phyloP scores from a whole-genome alignment of 2,329 filamentous ascomycete genomes.

The Pseudogymnoascus destructans region DNA sequence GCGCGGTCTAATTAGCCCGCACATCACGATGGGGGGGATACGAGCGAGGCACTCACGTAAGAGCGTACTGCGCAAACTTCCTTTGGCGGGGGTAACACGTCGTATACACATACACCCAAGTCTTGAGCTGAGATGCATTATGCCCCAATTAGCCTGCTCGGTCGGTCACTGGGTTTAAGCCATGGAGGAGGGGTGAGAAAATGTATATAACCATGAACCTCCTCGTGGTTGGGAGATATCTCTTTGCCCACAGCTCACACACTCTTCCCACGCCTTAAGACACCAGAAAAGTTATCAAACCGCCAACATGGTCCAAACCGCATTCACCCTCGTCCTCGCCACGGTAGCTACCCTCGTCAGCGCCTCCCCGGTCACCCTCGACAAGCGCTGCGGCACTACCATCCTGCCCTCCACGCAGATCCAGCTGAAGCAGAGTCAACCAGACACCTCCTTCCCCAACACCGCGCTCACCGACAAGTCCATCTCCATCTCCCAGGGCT shows the following conservation, averaged over 20 bases:
- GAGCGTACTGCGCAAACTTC: not conserved
- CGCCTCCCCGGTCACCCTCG: not conserved
- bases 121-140: not conserved
- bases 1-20: not conserved
- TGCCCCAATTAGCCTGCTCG: not conserved
- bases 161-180: not conserved
- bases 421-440: not conserved
- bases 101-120: not conserved
- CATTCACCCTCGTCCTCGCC: not conserved
- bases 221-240: not conserved
- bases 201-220: not conserved
- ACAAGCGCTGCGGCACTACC: conserved; percentile 3
- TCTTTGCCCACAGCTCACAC: not conserved
- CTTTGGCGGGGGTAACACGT: not conserved
- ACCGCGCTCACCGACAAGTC: not conserved
- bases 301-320: not conserved
- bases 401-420: not conserved
- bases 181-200: not conserved
- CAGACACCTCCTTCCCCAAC: not conserved
- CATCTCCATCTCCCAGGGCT: not conserved
- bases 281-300: not conserved
- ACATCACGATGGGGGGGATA: not conserved
- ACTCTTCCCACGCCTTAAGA: not conserved
- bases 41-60: not conserved
- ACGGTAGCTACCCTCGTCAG: not conserved